Conservation (phyloP, 2,329 filamentous ascomycete species). For the Botryotinia convoluta region DNA sequence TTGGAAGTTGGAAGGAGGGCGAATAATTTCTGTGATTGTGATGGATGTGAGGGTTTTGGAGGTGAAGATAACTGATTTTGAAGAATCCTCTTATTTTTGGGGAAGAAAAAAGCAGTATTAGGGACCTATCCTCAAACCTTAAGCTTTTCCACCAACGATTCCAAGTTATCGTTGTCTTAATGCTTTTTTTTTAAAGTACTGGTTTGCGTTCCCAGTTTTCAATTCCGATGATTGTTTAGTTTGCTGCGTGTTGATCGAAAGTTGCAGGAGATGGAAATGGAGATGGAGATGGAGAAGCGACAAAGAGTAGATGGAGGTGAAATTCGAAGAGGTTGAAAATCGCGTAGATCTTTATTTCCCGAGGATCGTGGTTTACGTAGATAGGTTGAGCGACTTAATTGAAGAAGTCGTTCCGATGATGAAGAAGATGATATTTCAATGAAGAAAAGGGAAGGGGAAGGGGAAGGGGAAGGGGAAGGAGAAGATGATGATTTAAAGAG, state of each 20-base stretch:
- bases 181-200: not conserved
- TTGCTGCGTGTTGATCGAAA: slow-evolving; percentile 7
- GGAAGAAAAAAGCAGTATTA: slow-evolving; percentile 37
- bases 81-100: slow-evolving; percentile 27
- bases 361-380: not conserved
- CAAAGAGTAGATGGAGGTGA: slow-evolving; percentile 7
- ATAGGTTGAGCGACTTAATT: not conserved
- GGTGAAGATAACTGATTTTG: slow-evolving; percentile 36
- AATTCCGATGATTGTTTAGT: not conserved
- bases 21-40: slow-evolving; percentile 15
- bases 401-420: not conserved
- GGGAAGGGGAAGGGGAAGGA: not conserved
- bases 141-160: slow-evolving; percentile 32
- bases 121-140: slow-evolving; percentile 41
- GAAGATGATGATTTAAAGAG: not conserved
- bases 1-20: slow-evolving; percentile 28
- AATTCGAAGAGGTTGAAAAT: not conserved
- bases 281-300: not conserved
- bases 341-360: slow-evolving; percentile 14
- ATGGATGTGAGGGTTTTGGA: slow-evolving; percentile 29
- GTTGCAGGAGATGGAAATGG: not conserved
- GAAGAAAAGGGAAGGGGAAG: too few relatives aligned
- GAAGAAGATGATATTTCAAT: not conserved
- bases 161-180: slow-evolving; percentile 25
- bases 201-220: not conserved